Conservation (phyloP, 306 rosid species). For the Hippophae gyantsensis region DNA sequence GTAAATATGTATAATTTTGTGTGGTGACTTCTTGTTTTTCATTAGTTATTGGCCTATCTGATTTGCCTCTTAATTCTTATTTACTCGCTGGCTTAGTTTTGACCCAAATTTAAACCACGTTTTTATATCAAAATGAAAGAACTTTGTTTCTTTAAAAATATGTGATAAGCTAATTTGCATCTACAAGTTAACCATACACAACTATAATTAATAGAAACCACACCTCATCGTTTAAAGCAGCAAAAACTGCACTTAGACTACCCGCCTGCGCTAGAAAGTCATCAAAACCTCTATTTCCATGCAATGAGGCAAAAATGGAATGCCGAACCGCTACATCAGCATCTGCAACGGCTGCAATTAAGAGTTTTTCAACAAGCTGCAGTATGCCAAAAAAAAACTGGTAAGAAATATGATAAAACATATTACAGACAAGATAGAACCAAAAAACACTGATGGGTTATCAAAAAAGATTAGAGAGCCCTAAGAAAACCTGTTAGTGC, state of each 20-base stretch:
- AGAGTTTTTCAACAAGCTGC: conserved; percentile 97
- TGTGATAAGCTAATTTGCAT: neutral
- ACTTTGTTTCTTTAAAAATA: no score
- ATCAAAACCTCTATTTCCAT: conserved; percentile 86
- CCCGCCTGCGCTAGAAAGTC: conserved; percentile 96
- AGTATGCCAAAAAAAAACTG: conserved; percentile 1
- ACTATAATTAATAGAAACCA: neutral
- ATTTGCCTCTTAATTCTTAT: no score
- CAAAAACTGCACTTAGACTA: conserved; percentile 83
- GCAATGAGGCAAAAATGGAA: conserved; percentile 78
- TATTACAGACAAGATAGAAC: neutral
- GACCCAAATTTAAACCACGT: no score
- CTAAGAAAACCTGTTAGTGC: neutral
- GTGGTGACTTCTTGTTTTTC: no score
- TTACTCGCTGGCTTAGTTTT: no score
- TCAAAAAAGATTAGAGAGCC: neutral
- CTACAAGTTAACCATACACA: neutral
- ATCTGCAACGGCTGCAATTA: conserved; percentile 93
- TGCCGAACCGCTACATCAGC: conserved; percentile 92
- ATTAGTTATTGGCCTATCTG: no score
- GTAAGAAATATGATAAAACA: neutral
- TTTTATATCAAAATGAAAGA: no score
- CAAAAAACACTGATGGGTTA: neutral
- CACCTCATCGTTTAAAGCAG: conserved; percentile 97
- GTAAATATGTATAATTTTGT: no score